Evolutionary conservation across 495 filamentous ascomycete species (phyloP).

Genomic region (Hyaloscypha hepaticicola): DNA sequence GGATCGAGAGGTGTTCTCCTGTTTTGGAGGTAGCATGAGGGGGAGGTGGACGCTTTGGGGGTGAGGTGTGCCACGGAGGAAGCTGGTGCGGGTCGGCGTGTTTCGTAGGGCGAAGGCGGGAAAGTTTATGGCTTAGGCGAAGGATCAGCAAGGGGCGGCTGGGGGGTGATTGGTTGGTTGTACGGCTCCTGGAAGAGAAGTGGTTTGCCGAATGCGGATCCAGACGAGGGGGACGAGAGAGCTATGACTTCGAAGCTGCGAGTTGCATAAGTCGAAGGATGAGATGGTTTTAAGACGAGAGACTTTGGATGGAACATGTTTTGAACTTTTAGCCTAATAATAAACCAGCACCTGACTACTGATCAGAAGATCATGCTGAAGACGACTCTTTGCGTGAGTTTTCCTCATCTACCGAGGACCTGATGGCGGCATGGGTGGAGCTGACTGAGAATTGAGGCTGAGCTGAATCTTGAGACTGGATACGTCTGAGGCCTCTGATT

Average conservation of each 20-base stretch:
- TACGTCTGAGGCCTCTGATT: conserved; percentile 5
- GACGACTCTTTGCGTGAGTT: not conserved
- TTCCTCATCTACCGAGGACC: not conserved
- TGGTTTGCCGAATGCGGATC: not conserved
- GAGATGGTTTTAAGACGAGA: not conserved
- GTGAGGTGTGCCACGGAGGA: too few species aligned
- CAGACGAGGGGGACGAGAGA: not conserved
- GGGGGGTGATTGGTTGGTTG: not conserved
- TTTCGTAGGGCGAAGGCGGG: not conserved
- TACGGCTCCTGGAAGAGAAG: not conserved
- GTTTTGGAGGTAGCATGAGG: not conserved
- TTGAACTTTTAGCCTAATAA: not conserved
- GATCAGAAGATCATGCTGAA: not conserved
- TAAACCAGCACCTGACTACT: not conserved
- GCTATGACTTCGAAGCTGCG: not conserved
- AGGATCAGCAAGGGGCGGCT: not conserved
- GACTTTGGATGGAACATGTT: not conserved
- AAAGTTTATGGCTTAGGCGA: too few species aligned
- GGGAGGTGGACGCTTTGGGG: not conserved
- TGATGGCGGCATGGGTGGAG: conserved; percentile 1
- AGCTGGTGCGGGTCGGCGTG: not conserved
- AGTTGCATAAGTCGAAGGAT: not conserved
- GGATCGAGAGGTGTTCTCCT: not conserved
- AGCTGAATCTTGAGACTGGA: conserved; percentile 16
- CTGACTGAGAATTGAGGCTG: conserved; percentile 10